Conservation (phyloP, 2,329 filamentous ascomycete genomes). For the Ophiostoma ulmi region DNA sequence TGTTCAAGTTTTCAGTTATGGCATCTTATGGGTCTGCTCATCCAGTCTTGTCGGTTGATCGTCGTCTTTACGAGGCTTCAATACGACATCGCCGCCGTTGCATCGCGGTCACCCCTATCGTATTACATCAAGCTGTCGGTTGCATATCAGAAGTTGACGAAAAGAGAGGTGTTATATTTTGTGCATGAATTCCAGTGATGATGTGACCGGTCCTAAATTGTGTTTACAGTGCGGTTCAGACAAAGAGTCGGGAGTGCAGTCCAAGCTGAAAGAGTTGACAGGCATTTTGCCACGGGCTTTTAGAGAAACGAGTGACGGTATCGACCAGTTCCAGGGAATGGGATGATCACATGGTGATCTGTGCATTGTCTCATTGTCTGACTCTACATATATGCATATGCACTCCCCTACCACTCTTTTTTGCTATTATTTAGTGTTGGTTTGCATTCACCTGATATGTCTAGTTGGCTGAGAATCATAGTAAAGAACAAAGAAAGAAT, state of each 20-base stretch:
- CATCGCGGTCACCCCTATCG: neutral
- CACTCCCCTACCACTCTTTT: neutral
- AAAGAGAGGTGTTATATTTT: neutral
- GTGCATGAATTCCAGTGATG: neutral
- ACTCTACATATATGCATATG: neutral
- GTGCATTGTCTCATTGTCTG: neutral
- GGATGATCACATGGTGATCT: neutral
- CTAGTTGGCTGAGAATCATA: neutral
- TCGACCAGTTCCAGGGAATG: neutral
- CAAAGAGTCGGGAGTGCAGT: neutral
- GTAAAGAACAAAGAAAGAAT: neutral
- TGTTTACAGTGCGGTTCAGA: neutral
- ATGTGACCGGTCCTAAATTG: neutral
- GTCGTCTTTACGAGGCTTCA: neutral
- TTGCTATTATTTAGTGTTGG: neutral
- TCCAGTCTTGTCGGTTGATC: neutral
- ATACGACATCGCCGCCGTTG: constrained; percentile 3
- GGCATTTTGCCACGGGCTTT: neutral
- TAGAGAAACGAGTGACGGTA: neutral
- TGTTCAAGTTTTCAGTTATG: too few species aligned
- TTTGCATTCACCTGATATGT: neutral
- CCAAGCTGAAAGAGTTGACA: neutral
- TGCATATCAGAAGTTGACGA: too few species aligned
- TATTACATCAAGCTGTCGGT: neutral
- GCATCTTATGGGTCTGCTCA: neutral